Evolutionary conservation across 148 eudicot species (phyloP), one percentile per base, ranked within the genome.

Genomic region (Salicornia ramosissima): DNA sequence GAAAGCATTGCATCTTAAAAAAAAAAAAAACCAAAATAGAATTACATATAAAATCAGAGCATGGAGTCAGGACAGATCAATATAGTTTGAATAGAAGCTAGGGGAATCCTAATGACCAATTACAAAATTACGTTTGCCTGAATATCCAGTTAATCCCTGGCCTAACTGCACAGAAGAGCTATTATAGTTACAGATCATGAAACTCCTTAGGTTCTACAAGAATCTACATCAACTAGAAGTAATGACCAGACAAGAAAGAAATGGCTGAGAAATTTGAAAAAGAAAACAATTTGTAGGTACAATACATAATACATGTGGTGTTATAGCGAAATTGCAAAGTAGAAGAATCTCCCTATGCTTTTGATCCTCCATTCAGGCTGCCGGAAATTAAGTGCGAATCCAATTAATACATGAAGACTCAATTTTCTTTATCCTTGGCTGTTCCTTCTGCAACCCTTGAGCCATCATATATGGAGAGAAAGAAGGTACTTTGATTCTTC

Each of bases 401-500:
- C 47, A 63, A 25, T 52, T 62, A 15, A 71, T 28, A 33, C 67
- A 67, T 21, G 24, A 18, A 24, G 52, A 42, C 30, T 91, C 86
- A 85, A 55, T 74, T 81, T 54, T 86, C 91, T 76, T 88, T 85
- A 26, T 78, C 83, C 82, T 83, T 85, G 50, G 76, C 74, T 57
- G 74, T 73, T 68, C 87, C 88, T 76, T 81, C 94, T 12, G 75
- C 66, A 58, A 36, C 81, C 81, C 78, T 83, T 54, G 87, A 57
- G 74, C 83, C 83, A 70, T 83, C 86, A 43, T 88, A 90, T 34
- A 78, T 77, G 18, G 91, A 77, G 71, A 88, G 80, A 78, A 90
- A 88, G 82, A 86, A 90, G 61, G 81, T 69, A 54, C 68, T 71
- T 64, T 94, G 96, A 70, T 94, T 88, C 80, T 82, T 90, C 77